These are phyloP conservation scores for Sporothrix mexicana DNA, from an alignment of 2,329 filamentous ascomycete genomes.

Conservation along the genomic window DNA sequence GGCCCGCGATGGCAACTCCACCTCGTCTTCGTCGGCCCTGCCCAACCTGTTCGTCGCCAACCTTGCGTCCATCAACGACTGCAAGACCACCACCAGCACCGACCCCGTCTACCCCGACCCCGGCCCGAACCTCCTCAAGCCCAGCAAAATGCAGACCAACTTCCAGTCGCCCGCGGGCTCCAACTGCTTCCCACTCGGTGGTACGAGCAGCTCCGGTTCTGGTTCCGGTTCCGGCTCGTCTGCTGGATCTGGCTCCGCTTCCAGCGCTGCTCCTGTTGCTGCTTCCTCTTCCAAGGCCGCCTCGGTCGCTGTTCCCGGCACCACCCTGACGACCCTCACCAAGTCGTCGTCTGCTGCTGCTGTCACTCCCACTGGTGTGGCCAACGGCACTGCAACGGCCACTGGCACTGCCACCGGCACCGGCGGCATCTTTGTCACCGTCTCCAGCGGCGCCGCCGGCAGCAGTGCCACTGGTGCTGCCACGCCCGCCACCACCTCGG, in stretches of 20 bases:
- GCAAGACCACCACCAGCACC: constrained; percentile 38
- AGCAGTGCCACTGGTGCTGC: neutral
- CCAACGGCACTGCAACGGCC: neutral
- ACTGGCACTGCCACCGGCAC: neutral
- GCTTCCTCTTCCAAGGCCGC: constrained; percentile 25
- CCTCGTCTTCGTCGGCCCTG: constrained; percentile 42
- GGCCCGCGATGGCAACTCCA: constrained; percentile 22
- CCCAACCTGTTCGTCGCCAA: constrained; percentile 67
- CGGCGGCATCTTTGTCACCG: neutral
- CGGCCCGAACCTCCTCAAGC: constrained; percentile 39
- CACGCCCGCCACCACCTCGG: neutral
- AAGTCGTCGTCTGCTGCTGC: neutral
- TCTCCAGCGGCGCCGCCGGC: constrained; percentile 31
- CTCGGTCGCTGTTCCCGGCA: constrained; percentile 36
- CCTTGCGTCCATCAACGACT: constrained; percentile 43
- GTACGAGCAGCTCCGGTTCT: constrained; percentile 20
- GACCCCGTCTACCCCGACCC: constrained; percentile 41
- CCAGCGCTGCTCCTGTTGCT: neutral
- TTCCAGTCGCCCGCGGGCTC: constrained; percentile 34
- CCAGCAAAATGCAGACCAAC: constrained; percentile 38
- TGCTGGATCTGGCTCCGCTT: constrained; percentile 18
- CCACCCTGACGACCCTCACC: neutral
- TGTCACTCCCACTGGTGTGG: neutral
- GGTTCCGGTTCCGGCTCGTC: constrained; percentile 19
- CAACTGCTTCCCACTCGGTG: constrained; percentile 37